Evolutionary conservation across 1,284 basidiomycete species (phyloP), one percentile per base, ranked within the genome.

Genomic region (Singerocomus inundabilis): DNA sequence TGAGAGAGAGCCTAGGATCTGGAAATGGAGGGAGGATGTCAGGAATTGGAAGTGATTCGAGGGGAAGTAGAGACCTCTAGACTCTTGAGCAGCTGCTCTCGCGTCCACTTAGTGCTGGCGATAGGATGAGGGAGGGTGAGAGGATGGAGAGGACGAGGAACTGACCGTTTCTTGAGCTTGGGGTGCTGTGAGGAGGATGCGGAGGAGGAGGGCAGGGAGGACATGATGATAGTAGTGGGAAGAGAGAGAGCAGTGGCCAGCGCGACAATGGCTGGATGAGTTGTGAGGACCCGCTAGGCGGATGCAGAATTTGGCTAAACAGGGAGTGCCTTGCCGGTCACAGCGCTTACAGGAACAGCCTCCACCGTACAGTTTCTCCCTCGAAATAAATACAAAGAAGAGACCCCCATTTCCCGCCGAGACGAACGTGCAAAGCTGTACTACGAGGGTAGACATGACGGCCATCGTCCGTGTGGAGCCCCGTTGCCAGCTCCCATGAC

Each of bases 1-100:
- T 49, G 72, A 69, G 49, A 84, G 73, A 51, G 74, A 68, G 49
- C 79, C 80, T 59, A 87, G 74, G 66, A 85, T 77, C 84, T 87
- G 62, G 45, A 60, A 49, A 52, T 50, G 49, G 33, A 42, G 54
- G 46, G 46, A 55, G 55, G 53, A 51, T 57, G 61, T 51, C 43
- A 52, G 51, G 42, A 55, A 30, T 26, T 32, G 40, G 32, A 10
- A 10, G 35, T 35, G 28, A 25, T 41, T 35, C 21, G 44, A 45
- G 39, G 31, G 36, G 24, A 37, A 48, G 57, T 2, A 28, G 11
- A 39, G 52, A 82, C 82, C 79, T 86, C 68, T 54, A 86, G 75
- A 62, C 75, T 74, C 63, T 72, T 77, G 61, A 81, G 73, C 54
- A 88, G 78, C 60, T 82, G 77, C 46, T 82, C 79, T 59, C 79